Evolutionary conservation across 2,329 filamentous ascomycete species (phyloP).

Genomic region (Aschersonia sp.): DNA sequence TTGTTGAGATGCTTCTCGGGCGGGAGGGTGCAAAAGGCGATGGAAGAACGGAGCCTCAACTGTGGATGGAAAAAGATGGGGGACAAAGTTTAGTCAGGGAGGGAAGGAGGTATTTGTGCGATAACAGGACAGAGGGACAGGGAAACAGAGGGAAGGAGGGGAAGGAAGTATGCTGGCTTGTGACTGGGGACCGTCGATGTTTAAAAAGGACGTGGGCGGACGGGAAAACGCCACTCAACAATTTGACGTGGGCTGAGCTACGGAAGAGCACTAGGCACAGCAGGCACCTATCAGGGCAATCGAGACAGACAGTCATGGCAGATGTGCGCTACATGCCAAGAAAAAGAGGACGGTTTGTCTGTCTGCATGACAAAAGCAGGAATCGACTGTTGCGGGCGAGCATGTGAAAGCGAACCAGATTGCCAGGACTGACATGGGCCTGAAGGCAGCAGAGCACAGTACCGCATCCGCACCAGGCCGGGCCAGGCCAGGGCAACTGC

Average conservation of each 20-base stretch:
- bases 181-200: constrained; percentile 2
- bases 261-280: no score
- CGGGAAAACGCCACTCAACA: constrained; percentile 2
- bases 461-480: no score
- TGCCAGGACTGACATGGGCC: no score
- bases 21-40: background rate
- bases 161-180: background rate
- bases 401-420: constrained; percentile 4
- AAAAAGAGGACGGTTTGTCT: background rate
- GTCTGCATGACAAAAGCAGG: background rate
- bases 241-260: constrained; percentile 1
- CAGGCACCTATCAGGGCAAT: background rate
- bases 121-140: background rate
- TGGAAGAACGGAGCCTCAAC: background rate
- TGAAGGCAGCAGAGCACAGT: no score
- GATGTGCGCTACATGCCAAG: background rate
- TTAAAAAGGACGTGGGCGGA: constrained; percentile 2
- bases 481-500: no score
- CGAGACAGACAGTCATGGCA: no score
- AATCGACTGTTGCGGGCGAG: background rate
- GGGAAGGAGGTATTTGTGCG: background rate
- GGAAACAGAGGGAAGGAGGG: background rate
- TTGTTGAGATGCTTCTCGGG: background rate
- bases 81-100: background rate
- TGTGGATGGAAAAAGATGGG: background rate